A percentile compares a stretch with the other conserved stretches of the same genome.
Conservation (phyloP, 192 early-diverging fungal genomes). For the Geranomyces variabilis region DNA sequence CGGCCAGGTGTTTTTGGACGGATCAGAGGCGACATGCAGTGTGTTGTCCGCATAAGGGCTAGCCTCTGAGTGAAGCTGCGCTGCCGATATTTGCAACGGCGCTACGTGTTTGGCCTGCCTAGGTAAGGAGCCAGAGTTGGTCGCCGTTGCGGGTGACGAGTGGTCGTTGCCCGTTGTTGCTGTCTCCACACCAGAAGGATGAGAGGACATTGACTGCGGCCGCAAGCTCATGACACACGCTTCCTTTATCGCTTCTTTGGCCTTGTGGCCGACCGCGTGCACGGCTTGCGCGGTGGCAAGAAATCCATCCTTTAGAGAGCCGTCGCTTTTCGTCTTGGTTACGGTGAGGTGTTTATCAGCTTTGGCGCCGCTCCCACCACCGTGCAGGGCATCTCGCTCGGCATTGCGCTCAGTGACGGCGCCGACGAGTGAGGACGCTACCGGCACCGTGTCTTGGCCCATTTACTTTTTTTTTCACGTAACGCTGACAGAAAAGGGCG, state of each 20-base stretch:
- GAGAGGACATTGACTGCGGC: not conserved
- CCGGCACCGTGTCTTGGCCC: too few species aligned
- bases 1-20: not conserved
- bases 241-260: conserved; percentile 13
- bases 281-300: conserved; percentile 23
- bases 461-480: too few species aligned
- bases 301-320: conserved; percentile 13
- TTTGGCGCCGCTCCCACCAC: too few species aligned
- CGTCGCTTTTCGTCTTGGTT: conserved; percentile 6
- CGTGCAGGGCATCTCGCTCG: too few species aligned
- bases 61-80: too few species aligned
- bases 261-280: conserved; percentile 8
- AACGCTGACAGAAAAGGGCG: too few species aligned
- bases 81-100: too few species aligned
- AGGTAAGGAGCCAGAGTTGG: not conserved
- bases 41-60: not conserved
- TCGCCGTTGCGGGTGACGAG: not conserved
- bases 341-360: not conserved
- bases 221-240: not conserved
- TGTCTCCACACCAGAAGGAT: too few species aligned
- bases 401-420: too few species aligned
- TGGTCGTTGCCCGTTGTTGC: not conserved
- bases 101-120: not conserved
- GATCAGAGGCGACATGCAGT: not conserved
- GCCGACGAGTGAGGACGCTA: too few species aligned